phyloP scores from a whole-genome alignment of 148 eudicot species.

The Selenicereus undatus region DNA sequence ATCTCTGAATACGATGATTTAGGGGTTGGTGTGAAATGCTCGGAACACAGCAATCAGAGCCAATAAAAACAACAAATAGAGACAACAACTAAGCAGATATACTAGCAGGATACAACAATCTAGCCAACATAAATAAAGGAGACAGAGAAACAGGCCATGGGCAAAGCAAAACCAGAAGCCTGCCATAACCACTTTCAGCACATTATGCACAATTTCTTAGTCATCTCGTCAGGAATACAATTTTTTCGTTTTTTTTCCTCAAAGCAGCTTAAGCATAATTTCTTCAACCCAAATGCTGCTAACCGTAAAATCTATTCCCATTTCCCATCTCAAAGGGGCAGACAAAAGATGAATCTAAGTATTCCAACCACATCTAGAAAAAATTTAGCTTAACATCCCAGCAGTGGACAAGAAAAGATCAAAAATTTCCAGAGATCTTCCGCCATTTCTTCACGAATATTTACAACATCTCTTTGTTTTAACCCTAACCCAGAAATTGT shows the following conservation, averaged over 20 bases:
- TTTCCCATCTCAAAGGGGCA: neutral
- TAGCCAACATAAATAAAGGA: neutral
- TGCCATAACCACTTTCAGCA: too few relatives aligned
- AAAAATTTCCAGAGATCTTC: neutral
- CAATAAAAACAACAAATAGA: too few relatives aligned
- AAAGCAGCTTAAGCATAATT: too few relatives aligned
- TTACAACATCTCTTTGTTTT: neutral
- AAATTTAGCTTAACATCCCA: neutral
- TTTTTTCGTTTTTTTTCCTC: too few relatives aligned
- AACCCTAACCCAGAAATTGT: neutral
- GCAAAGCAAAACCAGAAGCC: neutral
- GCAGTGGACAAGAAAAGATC: neutral
- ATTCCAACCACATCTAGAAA: neutral
- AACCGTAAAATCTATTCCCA: neutral
- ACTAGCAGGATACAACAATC: neutral
- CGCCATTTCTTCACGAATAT: neutral
- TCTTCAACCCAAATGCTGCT: neutral
- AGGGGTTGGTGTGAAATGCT: too few relatives aligned
- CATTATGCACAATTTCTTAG: too few relatives aligned
- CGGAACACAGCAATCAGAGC: too few relatives aligned
- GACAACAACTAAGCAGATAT: too few relatives aligned
- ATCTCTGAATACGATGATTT: too few relatives aligned
- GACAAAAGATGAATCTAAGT: neutral
- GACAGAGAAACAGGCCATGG: neutral
- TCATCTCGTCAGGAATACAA: too few relatives aligned